Base-by-base conservation (phyloP, 2,329 filamentous ascomycete species). In the Trichoderma simmonsii region DNA sequence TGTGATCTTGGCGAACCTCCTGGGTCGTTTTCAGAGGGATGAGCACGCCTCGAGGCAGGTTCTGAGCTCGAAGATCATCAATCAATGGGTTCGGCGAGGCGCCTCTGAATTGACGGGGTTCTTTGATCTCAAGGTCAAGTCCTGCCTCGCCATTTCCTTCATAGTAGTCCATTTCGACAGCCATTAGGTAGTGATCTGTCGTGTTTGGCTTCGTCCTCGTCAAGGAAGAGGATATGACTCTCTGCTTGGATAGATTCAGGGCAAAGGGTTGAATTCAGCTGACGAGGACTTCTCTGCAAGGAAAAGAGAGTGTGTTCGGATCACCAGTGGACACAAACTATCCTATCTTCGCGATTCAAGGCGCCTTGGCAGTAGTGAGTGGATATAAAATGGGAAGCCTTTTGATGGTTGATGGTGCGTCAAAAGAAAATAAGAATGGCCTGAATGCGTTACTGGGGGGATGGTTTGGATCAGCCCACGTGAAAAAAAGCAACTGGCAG, bases 21-120 rank as follows among this genome's bases (percentile, higher is more conserved):
- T 90, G 85, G 1, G 86, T 88, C 4, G 90, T 91, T 81, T 91
- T 91, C 62, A 92, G 83, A 34, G 89, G 88, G 57, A 91, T 86
- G 60, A 92, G 79, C 36, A 88, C 85, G 18, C 86, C 86, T 24
- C 81, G 80, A 21, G 83, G 79, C 28, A 83, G 75, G 26, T 85
- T 79, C 1, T 77, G 71, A 4, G 78, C 73, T 36, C 79, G 80
- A 11, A 85, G 75, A 28, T 80, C 77, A 59, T 83, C 79, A 21
- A 83, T 77, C 51, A 85, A 74, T 12, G 79, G 79, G 65, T 84
- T 83, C n/a, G 82, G 75, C 34, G 77, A 67, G 36, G 80, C 65
- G 8, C 73, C 74, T 51, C 68, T 71, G 5, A 51, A 36, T n/a
- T 67, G 67, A 32, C 21, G 56, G 15, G 72, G 18, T 21, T 72